Evolutionary conservation across 169 alveolate species (phyloP).

Genomic region (Theileria orientalis): DNA sequence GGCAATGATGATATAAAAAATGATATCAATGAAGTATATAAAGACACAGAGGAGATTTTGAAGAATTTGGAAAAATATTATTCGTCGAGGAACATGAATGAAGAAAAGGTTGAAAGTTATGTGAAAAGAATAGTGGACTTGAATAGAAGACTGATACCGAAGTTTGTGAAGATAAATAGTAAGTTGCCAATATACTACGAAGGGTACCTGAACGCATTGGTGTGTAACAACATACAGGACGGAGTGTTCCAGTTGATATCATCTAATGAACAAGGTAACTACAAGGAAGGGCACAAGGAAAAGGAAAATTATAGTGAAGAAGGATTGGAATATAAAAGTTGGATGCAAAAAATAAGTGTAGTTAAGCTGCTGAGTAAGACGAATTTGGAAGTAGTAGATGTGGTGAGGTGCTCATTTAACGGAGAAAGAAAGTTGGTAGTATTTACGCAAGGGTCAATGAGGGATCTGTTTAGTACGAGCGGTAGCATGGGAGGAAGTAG

Average conservation of each 20-base stretch:
- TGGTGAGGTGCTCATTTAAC: conserved; percentile 27
- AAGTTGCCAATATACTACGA: conserved; percentile 37
- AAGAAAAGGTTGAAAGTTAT: conserved; percentile 21
- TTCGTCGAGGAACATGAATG: conserved; percentile 2
- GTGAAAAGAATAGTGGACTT: conserved; percentile 33
- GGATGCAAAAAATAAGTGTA: conserved; percentile 3
- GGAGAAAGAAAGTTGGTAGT: conserved; percentile 31
- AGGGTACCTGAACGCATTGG: conserved; percentile 29
- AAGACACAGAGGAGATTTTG: neutral
- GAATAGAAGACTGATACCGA: conserved; percentile 49
- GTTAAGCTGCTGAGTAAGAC: neutral
- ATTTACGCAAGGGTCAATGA: conserved; percentile 26
- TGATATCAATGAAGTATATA: neutral
- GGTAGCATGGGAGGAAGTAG: neutral
- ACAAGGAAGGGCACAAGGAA: neutral
- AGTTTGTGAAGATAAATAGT: conserved; percentile 17
- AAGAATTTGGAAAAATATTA: neutral
- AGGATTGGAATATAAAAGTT: neutral
- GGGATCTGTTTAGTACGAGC: conserved; percentile 32
- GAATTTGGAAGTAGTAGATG: conserved; percentile 20
- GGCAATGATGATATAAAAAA: neutral
- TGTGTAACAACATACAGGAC: conserved; percentile 20
- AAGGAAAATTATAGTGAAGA: neutral
- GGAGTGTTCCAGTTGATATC: conserved; percentile 20
- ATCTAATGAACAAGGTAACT: neutral